Evolutionary conservation across 2,329 filamentous ascomycete species (phyloP), one percentile per base, ranked within the genome.

Genomic region (Penicillium capsulatum): DNA sequence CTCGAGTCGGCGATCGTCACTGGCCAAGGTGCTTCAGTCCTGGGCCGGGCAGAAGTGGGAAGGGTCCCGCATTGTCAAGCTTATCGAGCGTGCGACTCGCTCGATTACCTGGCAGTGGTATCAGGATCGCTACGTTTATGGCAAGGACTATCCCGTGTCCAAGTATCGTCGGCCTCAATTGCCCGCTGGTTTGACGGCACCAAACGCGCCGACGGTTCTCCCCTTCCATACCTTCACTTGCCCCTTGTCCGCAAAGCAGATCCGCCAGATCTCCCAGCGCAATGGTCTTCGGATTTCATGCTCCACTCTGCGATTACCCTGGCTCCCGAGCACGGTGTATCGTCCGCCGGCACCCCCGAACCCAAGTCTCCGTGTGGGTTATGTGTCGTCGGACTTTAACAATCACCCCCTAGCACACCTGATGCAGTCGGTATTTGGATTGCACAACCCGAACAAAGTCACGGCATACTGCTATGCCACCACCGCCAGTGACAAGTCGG

Each of bases 201-300:
- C 92, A 3, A 81, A 86, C 19, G 91, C 92, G 4, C 92, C 92
- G 2, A 98, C 92, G 0, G 90, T 98, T 1, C 74, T 98, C 1
- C 92, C 92, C 0, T 98, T 98, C 59, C 92, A 98, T 63, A 97
- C 92, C 0, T 98, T 98, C 58, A 98, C 92, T 1, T 95, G 86
- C 50, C 92, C 92, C 0, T 73, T 98, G 50, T 89, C 87, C 5
- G 89, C 92, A 3, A 88, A 86, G 61, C 87, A 96, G 51, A 88
- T 98, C 44, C 84, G 92, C 11, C 79, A 86, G 58, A 98, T 98
- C 48, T 97, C 92, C 7, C 91, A 97, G 63, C 80, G 92, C 16
- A 98, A 98, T 59, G 92, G 88, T 2, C 74, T 94, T 20, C 83
- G 92, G 27, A 97, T 98, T 54, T 95, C 91, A 0, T 89, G 84